phyloP scores from a whole-genome alignment of 1,284 basidiomycete species.

The Albatrellus sp. region DNA sequence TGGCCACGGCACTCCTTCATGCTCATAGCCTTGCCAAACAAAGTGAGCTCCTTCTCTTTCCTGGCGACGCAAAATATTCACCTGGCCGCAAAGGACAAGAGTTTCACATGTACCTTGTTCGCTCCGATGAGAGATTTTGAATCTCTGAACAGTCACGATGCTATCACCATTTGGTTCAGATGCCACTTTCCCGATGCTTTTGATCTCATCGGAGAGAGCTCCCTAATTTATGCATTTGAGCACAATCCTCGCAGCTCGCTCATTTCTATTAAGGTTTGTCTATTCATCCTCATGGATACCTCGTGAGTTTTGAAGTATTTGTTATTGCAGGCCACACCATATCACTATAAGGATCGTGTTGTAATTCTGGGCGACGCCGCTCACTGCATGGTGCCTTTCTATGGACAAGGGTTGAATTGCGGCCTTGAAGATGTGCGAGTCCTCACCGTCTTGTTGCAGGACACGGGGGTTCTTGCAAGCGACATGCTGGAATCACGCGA shows the following conservation, averaged over 20 bases:
- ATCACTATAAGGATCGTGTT: constrained; percentile 82
- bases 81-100: constrained; percentile 46
- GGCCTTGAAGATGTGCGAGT: constrained; percentile 96
- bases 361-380: constrained; percentile 90
- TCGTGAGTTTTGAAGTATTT: not conserved
- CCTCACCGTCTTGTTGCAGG: constrained; percentile 64
- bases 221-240: constrained; percentile 65
- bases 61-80: not conserved
- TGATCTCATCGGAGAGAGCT: constrained; percentile 69
- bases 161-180: constrained; percentile 69
- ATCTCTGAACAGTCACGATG: constrained; percentile 44
- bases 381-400: constrained; percentile 97
- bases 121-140: constrained; percentile 76
- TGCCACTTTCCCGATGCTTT: constrained; percentile 83
- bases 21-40: constrained; percentile 96
- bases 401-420: constrained; percentile 96
- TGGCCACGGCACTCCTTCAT: constrained; percentile 99
- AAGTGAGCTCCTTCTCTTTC: constrained; percentile 36
- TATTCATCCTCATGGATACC: constrained; percentile 8
- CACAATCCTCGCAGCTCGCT: constrained; percentile 81
- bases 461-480: constrained; percentile 45
- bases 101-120: constrained; percentile 89
- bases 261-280: constrained; percentile 78
- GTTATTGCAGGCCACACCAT: constrained; percentile 58
- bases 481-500: constrained; percentile 19